Evolutionary conservation across 106 monocot genomes (phyloP).

Genomic region (Platanthera guangdongensis): DNA sequence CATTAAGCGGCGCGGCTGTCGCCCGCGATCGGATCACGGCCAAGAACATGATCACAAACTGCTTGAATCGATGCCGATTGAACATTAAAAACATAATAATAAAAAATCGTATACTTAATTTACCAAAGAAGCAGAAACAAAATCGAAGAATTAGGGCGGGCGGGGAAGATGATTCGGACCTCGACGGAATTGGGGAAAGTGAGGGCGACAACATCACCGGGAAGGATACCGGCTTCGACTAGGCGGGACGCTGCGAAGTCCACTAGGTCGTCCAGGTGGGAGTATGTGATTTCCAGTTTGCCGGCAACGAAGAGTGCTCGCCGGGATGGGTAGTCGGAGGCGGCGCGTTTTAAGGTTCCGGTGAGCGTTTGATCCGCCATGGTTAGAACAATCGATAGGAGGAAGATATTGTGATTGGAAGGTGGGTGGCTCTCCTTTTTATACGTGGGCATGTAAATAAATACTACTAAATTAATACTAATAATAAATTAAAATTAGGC

Average conservation of each 20-base stretch:
- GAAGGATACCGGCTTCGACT: slow-evolving; percentile 33
- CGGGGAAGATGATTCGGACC: slow-evolving; percentile 13
- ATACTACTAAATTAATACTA: no score
- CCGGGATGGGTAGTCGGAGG: slow-evolving; percentile 30
- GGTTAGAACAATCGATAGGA: not conserved
- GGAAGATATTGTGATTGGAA: no score
- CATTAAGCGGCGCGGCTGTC: slow-evolving; percentile 73
- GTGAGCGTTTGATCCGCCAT: slow-evolving; percentile 59
- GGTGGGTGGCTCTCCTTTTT: no score
- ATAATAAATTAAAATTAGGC: no score
- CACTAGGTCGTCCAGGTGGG: slow-evolving; percentile 48
- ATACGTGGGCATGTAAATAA: no score
- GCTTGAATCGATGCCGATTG: slow-evolving; percentile 2
- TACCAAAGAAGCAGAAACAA: not conserved
- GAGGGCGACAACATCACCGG: slow-evolving; percentile 77
- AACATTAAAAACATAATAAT: not conserved
- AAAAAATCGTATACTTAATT: not conserved
- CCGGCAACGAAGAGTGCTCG: slow-evolving; percentile 51
- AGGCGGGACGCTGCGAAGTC: slow-evolving; percentile 52
- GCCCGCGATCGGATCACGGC: slow-evolving; percentile 68
- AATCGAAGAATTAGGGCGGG: not conserved
- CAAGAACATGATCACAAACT: slow-evolving; percentile 78
- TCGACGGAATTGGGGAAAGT: slow-evolving; percentile 89
- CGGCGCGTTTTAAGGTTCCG: slow-evolving; percentile 38
- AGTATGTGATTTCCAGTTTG: slow-evolving; percentile 43